phyloP scores from a whole-genome alignment of 768 basidiomycete species.

The Stropharia rugosoannulata region DNA sequence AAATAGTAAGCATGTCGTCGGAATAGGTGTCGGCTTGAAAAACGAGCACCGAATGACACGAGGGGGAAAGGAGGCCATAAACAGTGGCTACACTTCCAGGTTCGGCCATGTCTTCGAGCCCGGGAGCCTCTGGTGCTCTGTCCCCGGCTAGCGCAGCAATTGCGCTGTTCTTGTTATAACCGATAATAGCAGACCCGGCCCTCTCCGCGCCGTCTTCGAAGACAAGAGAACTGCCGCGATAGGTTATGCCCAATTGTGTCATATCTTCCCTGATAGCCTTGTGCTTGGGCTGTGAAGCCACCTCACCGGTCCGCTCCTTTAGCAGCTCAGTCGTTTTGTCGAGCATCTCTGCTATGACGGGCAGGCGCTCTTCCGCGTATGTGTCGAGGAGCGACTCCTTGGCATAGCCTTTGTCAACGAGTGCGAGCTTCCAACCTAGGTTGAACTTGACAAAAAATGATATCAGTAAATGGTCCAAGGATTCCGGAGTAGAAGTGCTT shows the following conservation, averaged over 20 bases:
- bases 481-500: background rate
- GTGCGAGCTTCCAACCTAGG: slow-evolving; percentile 32
- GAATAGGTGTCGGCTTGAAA: slow-evolving; percentile 21
- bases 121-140: slow-evolving; percentile 44
- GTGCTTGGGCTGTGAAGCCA: background rate
- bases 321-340: slow-evolving; percentile 25
- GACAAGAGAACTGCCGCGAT: slow-evolving; percentile 48
- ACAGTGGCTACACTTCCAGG: background rate
- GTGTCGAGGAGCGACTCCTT: slow-evolving; percentile 24
- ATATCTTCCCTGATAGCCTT: slow-evolving; percentile 22
- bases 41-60: slow-evolving; percentile 32
- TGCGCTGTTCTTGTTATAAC: slow-evolving; percentile 26
- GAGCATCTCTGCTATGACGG: slow-evolving; percentile 36
- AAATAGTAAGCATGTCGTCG: slow-evolving; percentile 6
- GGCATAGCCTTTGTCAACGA: slow-evolving; percentile 23
- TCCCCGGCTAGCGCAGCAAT: slow-evolving; percentile 37
- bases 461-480: slow-evolving; percentile 11
- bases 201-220: slow-evolving; percentile 33
- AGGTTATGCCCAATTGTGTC: slow-evolving; percentile 51
- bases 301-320: slow-evolving; percentile 4
- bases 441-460: slow-evolving; percentile 29
- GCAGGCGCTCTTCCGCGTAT: slow-evolving; percentile 30
- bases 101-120: slow-evolving; percentile 13
- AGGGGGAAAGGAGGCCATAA: slow-evolving; percentile 20
- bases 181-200: slow-evolving; percentile 4